A percentile compares a stretch with the other conserved stretches of the same genome.
These are phyloP conservation scores for Talaromyces liani DNA, from an alignment of 495 filamentous ascomycete species.

Conservation along the genomic window DNA sequence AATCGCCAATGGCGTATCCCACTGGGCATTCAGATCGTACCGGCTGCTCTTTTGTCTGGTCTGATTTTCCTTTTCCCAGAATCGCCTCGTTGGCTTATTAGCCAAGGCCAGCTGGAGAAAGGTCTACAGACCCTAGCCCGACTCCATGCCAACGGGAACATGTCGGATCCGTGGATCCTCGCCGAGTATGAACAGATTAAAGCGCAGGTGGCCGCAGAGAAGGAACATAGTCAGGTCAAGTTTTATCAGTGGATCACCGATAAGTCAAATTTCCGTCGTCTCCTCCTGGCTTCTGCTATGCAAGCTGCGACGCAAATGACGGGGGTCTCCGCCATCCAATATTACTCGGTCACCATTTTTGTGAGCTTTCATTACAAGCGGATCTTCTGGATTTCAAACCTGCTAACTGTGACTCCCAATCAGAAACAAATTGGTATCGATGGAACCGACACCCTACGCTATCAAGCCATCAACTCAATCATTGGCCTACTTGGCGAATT, in stretches of 20 bases:
- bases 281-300: slow-evolving; percentile 51
- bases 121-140: neutral
- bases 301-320: slow-evolving; percentile 60
- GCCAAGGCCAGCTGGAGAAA: neutral
- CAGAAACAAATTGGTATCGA: neutral
- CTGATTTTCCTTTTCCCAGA: neutral
- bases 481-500: neutral
- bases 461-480: neutral
- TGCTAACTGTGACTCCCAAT: neutral
- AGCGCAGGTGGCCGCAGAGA: neutral
- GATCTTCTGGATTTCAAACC: neutral
- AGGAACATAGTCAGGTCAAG: neutral
- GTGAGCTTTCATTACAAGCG: slow-evolving; percentile 10
- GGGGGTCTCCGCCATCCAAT: slow-evolving; percentile 58
- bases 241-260: slow-evolving; percentile 11
- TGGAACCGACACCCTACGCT: neutral
- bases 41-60: neutral
- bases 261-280: slow-evolving; percentile 49
- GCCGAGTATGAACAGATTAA: neutral
- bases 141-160: neutral
- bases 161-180: neutral
- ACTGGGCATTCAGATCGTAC: neutral
- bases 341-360: slow-evolving; percentile 53
- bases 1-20: neutral
- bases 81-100: neutral